Evolutionary conservation across 2,329 filamentous ascomycete species (phyloP), one percentile per base, ranked within the genome.

Genomic region (Knoxdaviesia capensis): DNA sequence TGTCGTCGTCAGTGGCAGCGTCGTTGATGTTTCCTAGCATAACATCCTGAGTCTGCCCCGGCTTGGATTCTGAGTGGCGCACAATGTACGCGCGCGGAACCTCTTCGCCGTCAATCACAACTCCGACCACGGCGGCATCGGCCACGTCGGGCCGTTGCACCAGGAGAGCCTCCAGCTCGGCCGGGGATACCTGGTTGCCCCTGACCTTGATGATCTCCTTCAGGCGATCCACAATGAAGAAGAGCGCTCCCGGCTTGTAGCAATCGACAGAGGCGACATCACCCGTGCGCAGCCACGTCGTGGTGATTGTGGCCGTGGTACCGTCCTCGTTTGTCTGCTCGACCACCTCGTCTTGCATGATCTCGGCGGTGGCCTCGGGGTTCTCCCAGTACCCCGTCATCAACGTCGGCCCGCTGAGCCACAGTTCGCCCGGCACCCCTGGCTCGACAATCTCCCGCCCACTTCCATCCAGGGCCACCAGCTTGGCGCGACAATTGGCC

Each of bases 321-420:
- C 66, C 68, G 45, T 65, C 59, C 2, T 53, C 45, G 20, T 20
- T 20, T 20, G 20, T 20, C 20, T 20, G 20, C 46, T 70, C 68
- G 5, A 56, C 50, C 32, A 60, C 55, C 20, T 20, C 20, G 20
- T 20, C 20, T 20, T 20, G 20, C 3, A 68, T 50, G 1, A 77
- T 76, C 38, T 74, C 69, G 8, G 57, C 57, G 1, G 82, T 87
- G 2, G 80, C 81, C 37, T 72, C 63, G 0, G 72, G 68, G 46
- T 79, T 83, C 37, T 67, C 64, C 77, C 81, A 88, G 57, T 92
- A 92, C 5, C 80, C 77, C 45, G 71, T 74, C 69, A 85, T 78
- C 38, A 88, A 60, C 33, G 74, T 82, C 3, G 80, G 83, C 0
- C 71, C 80, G 1, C 71, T 66, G 5, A 88, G 63, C 73, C 77